phyloP scores from a whole-genome alignment of 1,284 basidiomycete species.

The Sporisorium reilianum region DNA sequence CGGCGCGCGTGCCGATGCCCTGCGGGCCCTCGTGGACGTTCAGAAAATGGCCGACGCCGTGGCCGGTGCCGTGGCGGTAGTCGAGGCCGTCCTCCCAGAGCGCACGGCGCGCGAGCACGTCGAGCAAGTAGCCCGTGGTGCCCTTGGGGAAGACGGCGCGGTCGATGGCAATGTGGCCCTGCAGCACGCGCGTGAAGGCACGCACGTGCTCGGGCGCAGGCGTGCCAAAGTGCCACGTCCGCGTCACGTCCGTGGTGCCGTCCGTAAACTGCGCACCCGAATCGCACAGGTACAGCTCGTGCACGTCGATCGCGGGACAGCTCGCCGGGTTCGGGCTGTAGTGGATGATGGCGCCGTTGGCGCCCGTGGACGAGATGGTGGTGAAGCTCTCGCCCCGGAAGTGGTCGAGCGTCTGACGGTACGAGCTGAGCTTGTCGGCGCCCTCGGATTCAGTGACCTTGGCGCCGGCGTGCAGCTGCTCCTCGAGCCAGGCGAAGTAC shows the following conservation, averaged over 20 bases:
- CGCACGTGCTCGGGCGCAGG: conserved; percentile 85
- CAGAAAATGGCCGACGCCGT: conserved; percentile 64
- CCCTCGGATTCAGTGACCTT: conserved; percentile 84
- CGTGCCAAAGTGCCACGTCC: conserved; percentile 86
- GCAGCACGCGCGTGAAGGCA: conserved; percentile 91
- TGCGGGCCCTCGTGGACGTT: conserved; percentile 68
- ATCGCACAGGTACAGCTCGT: conserved; percentile 86
- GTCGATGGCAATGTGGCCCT: conserved; percentile 95
- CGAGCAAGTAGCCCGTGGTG: conserved; percentile 83
- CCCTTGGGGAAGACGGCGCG: conserved; percentile 85
- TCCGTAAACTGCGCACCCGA: conserved; percentile 90
- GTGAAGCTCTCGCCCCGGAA: conserved; percentile 91
- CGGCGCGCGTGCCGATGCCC: conserved; percentile 66
- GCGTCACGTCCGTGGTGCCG: conserved; percentile 93
- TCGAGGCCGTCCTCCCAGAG: conserved; percentile 90
- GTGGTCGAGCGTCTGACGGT: conserved; percentile 79
- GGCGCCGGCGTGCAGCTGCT: conserved; percentile 77
- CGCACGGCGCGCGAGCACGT: conserved; percentile 83
- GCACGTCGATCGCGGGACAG: conserved; percentile 77
- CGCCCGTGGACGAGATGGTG: conserved; percentile 88
- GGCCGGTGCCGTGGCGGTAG: conserved; percentile 72
- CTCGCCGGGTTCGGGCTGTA: conserved; percentile 83
- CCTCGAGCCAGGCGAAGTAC: conserved; percentile 90
- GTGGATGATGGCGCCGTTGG: conserved; percentile 95
- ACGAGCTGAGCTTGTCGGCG: conserved; percentile 82